A percentile compares a stretch with the other conserved stretches of the same genome.
phyloP scores from a whole-genome alignment of 1,284 basidiomycete genomes.

The Phylloporus sp. region DNA sequence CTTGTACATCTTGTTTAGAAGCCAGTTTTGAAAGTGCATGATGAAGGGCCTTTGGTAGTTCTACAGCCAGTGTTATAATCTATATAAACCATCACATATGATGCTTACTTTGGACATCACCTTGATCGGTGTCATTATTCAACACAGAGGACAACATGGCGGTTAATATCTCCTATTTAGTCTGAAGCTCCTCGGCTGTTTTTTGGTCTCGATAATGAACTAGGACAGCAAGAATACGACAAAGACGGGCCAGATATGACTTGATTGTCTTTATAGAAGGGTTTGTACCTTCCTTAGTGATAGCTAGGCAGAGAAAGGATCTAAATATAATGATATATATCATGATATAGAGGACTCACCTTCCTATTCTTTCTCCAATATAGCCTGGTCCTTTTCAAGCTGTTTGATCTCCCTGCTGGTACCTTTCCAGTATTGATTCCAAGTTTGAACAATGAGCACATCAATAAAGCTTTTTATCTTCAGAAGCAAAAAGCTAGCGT shows the following conservation, averaged over 20 bases:
- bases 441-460: not conserved
- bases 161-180: not conserved
- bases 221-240: not conserved
- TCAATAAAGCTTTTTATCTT: not conserved
- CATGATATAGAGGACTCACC: not conserved
- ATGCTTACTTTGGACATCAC: not conserved
- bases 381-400: not conserved
- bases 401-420: not conserved
- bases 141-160: not conserved
- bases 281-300: not conserved
- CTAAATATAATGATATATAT: no score
- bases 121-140: not conserved
- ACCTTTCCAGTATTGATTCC: not conserved
- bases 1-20: not conserved
- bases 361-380: not conserved
- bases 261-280: not conserved
- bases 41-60: not conserved
- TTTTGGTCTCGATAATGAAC: not conserved
- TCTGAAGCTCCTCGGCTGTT: not conserved
- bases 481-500: not conserved
- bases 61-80: not conserved
- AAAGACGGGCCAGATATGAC: not conserved
- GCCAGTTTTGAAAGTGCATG: not conserved
- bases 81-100: not conserved
- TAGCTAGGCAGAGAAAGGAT: not conserved